Base-by-base conservation (phyloP, 2,329 filamentous ascomycete genomes). In the Aspergillus quadricinctus region DNA sequence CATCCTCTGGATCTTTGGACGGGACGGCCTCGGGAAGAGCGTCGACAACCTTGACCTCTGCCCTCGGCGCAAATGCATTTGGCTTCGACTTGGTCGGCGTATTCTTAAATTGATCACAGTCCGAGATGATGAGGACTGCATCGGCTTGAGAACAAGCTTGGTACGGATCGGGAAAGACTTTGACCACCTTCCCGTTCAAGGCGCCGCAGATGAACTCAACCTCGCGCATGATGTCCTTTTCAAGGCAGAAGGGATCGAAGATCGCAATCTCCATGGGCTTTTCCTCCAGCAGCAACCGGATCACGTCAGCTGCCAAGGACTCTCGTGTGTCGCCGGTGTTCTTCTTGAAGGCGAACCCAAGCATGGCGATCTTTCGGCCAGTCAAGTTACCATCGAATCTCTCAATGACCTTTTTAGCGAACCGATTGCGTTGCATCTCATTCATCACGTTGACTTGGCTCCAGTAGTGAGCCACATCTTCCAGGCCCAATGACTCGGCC, bases 331-430 rank as follows among this genome's bases (percentile, higher is more conserved):
- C 89, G 23, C 83, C 84, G 0, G 89, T 92, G 70, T 90, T 83
- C 74, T 89, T 88, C 79, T 93, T 92, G 76, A 90, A 92, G 8
- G 88, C 86, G 63, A 87, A 92, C 3, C 89, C 89, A 5, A 92
- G 80, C 2, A 92, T 77, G 2, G 86, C 81, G 14, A 92, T 77
- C 74, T 89, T 90, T 77, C 90, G 90, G 57, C 83, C 82, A 2
- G 80, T 78, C 5, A 91, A 77, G 9, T 86, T 89, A 68, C 87
- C 86, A 73, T 89, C 86, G 52, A 92, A 79, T 54, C 82, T 83
- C 57, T 79, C 79, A 64, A 90, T 82, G 46, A 92, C 83, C 50
- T 84, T 81, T 61, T 81, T 79, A 6, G 83, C 82, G 73, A 91
- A 91, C 28, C 89, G 82, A 51, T 85, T 79, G 60, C 86, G 83